Base-by-base conservation (phyloP, 768 basidiomycete species). In the Tylopilus balloui region DNA sequence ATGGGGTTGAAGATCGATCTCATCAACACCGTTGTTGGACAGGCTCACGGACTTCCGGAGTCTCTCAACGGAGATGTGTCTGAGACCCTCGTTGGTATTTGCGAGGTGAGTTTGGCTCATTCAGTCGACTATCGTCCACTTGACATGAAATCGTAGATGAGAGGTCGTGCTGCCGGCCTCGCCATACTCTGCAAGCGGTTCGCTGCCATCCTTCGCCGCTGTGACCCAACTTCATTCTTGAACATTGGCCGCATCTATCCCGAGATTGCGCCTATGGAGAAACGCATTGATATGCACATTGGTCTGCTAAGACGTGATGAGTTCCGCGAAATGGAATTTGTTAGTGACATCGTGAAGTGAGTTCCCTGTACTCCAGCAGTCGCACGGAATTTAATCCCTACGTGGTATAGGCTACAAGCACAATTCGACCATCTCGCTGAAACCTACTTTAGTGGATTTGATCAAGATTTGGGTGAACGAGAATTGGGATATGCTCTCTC, bases 371-470 rank as follows among this genome's bases (percentile, higher is more conserved):
- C 23, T 34, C 24, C 1, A 14, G 13, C 44, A 20, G 4, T 37
- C 19, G 14, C 17, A 35, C 17, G 5, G 2, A 10, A 24, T n/a
- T 37, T 19, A 27, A 47, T 31, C n/a, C 7, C 15, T 4, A 36
- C 10, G 37, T 29, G 34, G n/a, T 28, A 31, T 57, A 96, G 93
- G 71, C 84, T 97, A 67, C 83, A 93, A 57, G 84, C 88, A 0
- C 92, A 96, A 64, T 92, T 95, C 56, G 91, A 95, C 48, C 94
- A 97, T 64, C 77, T 97, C 3, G 83, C 88, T 1, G 90, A 92
- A 59, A 83, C 88, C 1, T 88, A 93, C 66, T 92, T 98, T 60
- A 76, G 74, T 47, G 81, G 79, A 15, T 86, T 84, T 55, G 86
- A 90, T n/a, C 79, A 84, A 44, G 96, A 97, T 65, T 69, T 95